Conservation (phyloP, 2,329 filamentous ascomycete genomes). For the Colletotrichum graminicola region DNA sequence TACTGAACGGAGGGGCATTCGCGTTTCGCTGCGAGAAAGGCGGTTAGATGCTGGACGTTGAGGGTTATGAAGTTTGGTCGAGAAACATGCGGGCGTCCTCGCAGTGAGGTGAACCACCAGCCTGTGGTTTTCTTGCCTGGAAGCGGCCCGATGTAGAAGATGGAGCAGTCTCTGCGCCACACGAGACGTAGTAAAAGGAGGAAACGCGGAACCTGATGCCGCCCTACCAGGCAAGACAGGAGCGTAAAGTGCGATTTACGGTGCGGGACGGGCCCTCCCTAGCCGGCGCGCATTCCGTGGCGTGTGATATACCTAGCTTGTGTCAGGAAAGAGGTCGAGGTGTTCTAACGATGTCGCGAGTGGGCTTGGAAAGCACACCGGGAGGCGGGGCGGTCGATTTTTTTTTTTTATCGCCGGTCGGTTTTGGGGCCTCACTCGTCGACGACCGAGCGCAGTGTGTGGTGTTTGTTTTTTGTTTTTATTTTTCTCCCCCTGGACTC, state of each 20-base stretch:
- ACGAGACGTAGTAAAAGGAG: conserved; percentile 11
- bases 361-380: conserved; percentile 5
- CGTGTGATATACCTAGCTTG: background rate
- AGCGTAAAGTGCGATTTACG: background rate
- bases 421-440: conserved; percentile 10
- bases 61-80: background rate
- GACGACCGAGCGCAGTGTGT: conserved; percentile 16
- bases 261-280: background rate
- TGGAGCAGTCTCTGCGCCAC: conserved; percentile 10
- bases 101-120: background rate
- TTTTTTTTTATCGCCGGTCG: background rate
- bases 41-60: conserved; percentile 5
- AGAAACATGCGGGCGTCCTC: background rate
- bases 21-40: conserved; percentile 4
- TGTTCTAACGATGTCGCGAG: conserved; percentile 4
- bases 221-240: conserved; percentile 5
- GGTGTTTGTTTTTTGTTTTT: conserved; percentile 19
- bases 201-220: conserved; percentile 5
- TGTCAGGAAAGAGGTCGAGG: background rate
- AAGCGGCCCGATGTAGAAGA: conserved; percentile 26
- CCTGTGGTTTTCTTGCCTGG: background rate
- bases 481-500: background rate
- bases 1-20: conserved; percentile 11
- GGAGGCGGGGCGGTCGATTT: conserved; percentile 4
- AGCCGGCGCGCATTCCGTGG: background rate